These are phyloP conservation scores for Colletotrichum cuscutae DNA, from an alignment of 2,329 filamentous ascomycete species.

Conservation along the genomic window DNA sequence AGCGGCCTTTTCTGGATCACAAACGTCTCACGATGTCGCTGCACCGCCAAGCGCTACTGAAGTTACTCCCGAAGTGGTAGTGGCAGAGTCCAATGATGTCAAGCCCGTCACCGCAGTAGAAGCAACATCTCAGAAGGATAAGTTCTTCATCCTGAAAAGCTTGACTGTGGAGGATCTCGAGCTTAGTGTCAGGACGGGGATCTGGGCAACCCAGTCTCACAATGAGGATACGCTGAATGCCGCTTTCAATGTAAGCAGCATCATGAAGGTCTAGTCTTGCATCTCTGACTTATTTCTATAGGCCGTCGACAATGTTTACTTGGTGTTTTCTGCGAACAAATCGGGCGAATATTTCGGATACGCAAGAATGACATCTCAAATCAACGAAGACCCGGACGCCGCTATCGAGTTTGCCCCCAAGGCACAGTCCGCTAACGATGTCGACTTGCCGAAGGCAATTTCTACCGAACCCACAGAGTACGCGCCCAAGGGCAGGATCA, in stretches of 20 bases:
- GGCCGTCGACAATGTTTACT: conserved; percentile 84
- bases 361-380: conserved; percentile 87
- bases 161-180: conserved; percentile 91
- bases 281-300: conserved; percentile 47
- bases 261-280: background rate
- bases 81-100: conserved; percentile 7
- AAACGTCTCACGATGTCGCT: conserved; percentile 11
- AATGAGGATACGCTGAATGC: conserved; percentile 87
- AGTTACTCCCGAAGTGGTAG: background rate
- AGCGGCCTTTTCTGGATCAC: conserved; percentile 48
- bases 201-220: conserved; percentile 95
- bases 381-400: conserved; percentile 79
- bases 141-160: conserved; percentile 94
- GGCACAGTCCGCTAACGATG: conserved; percentile 65
- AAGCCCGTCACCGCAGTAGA: conserved; percentile 30
- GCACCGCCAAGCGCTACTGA: background rate
- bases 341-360: conserved; percentile 98
- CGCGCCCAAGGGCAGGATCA: conserved; percentile 85
- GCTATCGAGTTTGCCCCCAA: conserved; percentile 77
- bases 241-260: conserved; percentile 76
- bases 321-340: conserved; percentile 97
- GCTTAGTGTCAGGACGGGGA: conserved; percentile 84
- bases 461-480: conserved; percentile 81
- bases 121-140: conserved; percentile 64
- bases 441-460: conserved; percentile 82